Evolutionary conservation across 1,139 yeast genomes (phyloP), one percentile per base, ranked within the genome.

Genomic region (Lipomyces yarrowii): DNA sequence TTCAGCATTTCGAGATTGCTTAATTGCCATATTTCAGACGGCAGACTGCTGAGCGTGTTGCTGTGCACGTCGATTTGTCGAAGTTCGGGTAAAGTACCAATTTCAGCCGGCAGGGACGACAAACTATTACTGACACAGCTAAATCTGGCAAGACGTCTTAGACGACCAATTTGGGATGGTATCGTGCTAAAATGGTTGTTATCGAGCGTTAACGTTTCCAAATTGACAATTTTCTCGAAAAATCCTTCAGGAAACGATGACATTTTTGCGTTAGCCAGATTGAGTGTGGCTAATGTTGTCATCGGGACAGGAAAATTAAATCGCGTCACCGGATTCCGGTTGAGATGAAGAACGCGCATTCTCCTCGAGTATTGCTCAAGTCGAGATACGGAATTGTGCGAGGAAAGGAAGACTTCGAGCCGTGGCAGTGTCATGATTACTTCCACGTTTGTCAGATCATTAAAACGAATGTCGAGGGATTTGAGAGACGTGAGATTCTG

Each of bases 261-360:
- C 58, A 93, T 81, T 74, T 91, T 92, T 0, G 97, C 97, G 73
- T 89, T 90, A 10, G 91, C 86, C 60, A 93, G 80, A 70, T 91
- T 92, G 65, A 93, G 80, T 32, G 89, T 86, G 0, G 94, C 88
- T 73, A 93, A 81, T 68, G 85, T 84, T 21, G 82, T 81, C 73
- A 84, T 81, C 58, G 81, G 79, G 35, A 86, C 85, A 68, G 86
- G 86, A 71, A 89, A 87, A 54, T 84, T 84, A 69, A 90, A 83
- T 71, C 88, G 87, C 1, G 97, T 91, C 60, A 92, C 85, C 11
- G 98, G 97, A 74, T 91, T 92, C 74, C 89, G 83, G 74, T 87
- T 90, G 70, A 86, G 76, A 75, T 85, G 82, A 69, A 83, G 71
- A 7, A 82, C 79, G 71, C 89, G 83, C 70, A 91, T 79, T 61